A percentile compares a stretch with the other conserved stretches of the same genome.
Conservation (phyloP, 2,329 filamentous ascomycete species). For the Zymoseptoria brevis region DNA sequence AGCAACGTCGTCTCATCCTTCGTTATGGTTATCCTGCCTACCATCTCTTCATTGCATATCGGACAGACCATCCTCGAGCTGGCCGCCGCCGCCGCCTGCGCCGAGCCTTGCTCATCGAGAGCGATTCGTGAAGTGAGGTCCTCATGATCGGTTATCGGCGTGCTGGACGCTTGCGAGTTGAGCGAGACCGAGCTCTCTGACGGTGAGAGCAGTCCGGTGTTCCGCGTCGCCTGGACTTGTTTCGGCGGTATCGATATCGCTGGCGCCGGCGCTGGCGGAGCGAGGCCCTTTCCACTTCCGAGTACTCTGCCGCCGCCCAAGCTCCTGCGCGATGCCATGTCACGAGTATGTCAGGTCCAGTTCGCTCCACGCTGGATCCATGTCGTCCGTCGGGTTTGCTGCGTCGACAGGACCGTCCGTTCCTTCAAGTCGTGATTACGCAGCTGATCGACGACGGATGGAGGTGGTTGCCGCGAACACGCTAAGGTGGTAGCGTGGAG, state of each 20-base stretch:
- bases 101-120: conserved; percentile 51
- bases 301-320: conserved; percentile 87
- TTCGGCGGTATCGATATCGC: conserved; percentile 48
- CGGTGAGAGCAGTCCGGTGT: conserved; percentile 47
- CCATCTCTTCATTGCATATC: conserved; percentile 99
- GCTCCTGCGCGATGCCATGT: conserved; percentile 71
- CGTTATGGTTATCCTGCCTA: conserved; percentile 31
- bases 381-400: background rate
- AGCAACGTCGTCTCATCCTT: conserved; percentile 12
- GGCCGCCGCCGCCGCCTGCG: conserved; percentile 49
- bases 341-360: background rate
- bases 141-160: conserved; percentile 62
- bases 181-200: conserved; percentile 69
- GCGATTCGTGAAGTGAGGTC: conserved; percentile 78
- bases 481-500: background rate
- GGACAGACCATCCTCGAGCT: conserved; percentile 74
- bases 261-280: conserved; percentile 49
- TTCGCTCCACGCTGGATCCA: background rate
- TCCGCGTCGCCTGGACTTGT: conserved; percentile 18
- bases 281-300: conserved; percentile 76
- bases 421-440: background rate
- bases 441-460: background rate
- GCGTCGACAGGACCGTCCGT: background rate
- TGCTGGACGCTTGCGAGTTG: conserved; percentile 66
- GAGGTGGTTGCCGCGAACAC: background rate